These are phyloP conservation scores for Mycena indigotica DNA, from an alignment of 768 basidiomycete species.

Conservation along the genomic window DNA sequence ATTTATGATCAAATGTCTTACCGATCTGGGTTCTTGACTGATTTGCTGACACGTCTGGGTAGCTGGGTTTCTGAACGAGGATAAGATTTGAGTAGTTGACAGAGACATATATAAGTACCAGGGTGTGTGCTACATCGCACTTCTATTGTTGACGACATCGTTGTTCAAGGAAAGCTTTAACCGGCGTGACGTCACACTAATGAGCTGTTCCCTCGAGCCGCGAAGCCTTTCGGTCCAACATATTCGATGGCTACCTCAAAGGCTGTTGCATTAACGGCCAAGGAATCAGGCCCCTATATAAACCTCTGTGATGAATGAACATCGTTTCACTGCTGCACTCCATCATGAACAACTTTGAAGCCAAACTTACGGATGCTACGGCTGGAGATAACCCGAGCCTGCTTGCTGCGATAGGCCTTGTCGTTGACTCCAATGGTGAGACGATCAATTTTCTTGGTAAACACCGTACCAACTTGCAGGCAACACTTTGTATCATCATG, in stretches of 20 bases:
- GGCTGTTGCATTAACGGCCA: too few relatives aligned
- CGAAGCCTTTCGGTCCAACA: too few relatives aligned
- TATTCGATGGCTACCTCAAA: too few relatives aligned
- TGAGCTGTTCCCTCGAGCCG: too few relatives aligned
- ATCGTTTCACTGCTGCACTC: too few relatives aligned
- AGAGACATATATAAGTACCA: too few relatives aligned
- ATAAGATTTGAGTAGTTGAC: too few relatives aligned
- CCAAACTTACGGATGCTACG: constrained; percentile 5
- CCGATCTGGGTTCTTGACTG: neutral
- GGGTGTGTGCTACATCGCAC: neutral
- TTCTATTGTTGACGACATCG: neutral
- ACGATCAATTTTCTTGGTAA: neutral
- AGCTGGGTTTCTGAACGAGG: too few relatives aligned
- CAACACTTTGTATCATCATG: constrained; percentile 12
- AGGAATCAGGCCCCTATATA: too few relatives aligned
- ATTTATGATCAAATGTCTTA: neutral
- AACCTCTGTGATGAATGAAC: too few relatives aligned
- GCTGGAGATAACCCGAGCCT: constrained; percentile 1
- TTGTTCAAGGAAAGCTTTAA: too few relatives aligned
- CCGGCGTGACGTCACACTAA: too few relatives aligned
- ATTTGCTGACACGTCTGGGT: neutral
- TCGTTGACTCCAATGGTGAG: constrained; percentile 7
- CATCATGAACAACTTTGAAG: constrained; percentile 14
- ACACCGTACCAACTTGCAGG: neutral
- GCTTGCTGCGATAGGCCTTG: constrained; percentile 16